A percentile compares a stretch with the other conserved stretches of the same genome.
These are phyloP conservation scores for Pichia scutulata DNA, from an alignment of 805 yeast genomes.

Conservation along the genomic window DNA sequence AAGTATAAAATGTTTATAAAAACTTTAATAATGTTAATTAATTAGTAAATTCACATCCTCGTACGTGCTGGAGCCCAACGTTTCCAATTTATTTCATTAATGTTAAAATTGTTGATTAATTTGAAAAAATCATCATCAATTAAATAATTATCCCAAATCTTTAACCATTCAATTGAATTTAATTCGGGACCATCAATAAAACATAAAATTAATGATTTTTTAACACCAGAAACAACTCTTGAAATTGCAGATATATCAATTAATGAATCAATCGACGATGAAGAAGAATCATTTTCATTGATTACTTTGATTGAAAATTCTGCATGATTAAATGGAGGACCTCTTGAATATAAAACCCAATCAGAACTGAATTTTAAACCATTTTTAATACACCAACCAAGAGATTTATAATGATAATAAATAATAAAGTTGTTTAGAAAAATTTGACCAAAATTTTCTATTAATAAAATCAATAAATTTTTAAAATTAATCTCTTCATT, in stretches of 20 bases:
- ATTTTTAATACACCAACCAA: conserved; percentile 90
- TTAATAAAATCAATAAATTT: conserved; percentile 13
- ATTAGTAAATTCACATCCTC: conserved; percentile 45
- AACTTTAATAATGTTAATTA: neutral
- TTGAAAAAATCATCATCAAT: conserved; percentile 16
- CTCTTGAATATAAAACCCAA: conserved; percentile 71
- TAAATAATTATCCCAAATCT: conserved; percentile 10
- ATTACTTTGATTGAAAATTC: conserved; percentile 54
- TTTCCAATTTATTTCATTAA: conserved; percentile 61
- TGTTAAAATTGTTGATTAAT: conserved; percentile 33
- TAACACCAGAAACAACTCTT: conserved; percentile 82
- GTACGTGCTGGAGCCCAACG: conserved; percentile 86
- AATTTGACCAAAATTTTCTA: conserved; percentile 9
- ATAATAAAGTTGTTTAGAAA: conserved; percentile 51
- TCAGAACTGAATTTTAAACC: conserved; percentile 94
- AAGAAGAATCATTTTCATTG: conserved; percentile 5
- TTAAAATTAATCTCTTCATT: neutral
- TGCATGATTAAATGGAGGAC: conserved; percentile 95
- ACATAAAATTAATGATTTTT: conserved; percentile 63
- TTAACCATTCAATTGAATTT: conserved; percentile 19
- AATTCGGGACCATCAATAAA: conserved; percentile 52
- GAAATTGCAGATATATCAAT: conserved; percentile 61
- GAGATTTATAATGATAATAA: conserved; percentile 79
- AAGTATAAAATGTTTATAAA: neutral
- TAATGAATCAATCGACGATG: conserved; percentile 19